phyloP scores from a whole-genome alignment of 768 basidiomycete genomes.

The Imleria badia region DNA sequence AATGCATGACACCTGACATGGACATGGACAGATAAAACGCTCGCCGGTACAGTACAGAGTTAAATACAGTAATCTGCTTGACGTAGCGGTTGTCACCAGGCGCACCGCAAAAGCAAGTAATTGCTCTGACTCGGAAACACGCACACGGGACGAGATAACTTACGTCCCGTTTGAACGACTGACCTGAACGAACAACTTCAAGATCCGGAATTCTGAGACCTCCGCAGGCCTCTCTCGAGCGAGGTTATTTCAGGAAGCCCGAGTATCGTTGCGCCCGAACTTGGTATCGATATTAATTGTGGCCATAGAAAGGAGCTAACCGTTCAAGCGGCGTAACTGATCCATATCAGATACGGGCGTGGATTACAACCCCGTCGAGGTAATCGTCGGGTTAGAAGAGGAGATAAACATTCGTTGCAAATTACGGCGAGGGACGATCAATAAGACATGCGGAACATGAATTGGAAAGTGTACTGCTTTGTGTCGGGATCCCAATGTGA shows the following conservation, averaged over 20 bases:
- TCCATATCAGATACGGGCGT: constrained; percentile 1
- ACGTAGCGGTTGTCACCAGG: background rate
- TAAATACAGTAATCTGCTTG: too few species aligned
- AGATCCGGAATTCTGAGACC: too few species aligned
- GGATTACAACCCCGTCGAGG: background rate
- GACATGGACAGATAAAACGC: background rate
- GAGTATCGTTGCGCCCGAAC: background rate
- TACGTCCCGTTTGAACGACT: background rate
- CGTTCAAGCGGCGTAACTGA: constrained; percentile 6
- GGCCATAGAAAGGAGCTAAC: background rate
- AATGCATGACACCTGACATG: background rate
- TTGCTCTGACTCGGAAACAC: too few species aligned
- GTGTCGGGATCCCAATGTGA: constrained; percentile 99
- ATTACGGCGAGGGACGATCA: constrained; percentile 21
- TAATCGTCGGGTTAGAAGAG: background rate
- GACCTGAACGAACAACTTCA: background rate
- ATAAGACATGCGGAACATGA: constrained; percentile 77
- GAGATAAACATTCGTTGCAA: constrained; percentile 2
- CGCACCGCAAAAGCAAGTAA: background rate
- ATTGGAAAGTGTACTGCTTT: constrained; percentile 97
- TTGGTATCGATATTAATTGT: background rate
- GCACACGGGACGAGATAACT: too few species aligned
- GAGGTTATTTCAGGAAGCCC: background rate
- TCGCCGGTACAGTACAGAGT: background rate
- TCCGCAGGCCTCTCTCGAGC: background rate